Conservation (phyloP, 2,329 filamentous ascomycete genomes). For the Pseudocercospora eumusae region DNA sequence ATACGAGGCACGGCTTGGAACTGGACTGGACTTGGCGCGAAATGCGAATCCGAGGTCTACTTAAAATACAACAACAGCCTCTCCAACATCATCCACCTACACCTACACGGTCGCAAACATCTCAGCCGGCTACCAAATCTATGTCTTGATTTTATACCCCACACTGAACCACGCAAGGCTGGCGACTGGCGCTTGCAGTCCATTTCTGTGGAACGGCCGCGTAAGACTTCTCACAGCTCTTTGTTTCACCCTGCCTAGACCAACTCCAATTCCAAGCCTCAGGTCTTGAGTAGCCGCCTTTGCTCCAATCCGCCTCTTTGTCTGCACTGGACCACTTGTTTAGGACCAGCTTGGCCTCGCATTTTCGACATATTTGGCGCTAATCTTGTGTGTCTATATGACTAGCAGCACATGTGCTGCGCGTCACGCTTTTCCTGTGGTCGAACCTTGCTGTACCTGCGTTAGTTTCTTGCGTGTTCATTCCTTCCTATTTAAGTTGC, state of each 20-base stretch:
- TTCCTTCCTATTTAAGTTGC: not conserved
- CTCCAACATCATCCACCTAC: not conserved
- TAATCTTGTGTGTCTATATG: not conserved
- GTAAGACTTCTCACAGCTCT: constrained; percentile 1
- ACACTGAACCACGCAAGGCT: not conserved
- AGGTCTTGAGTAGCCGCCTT: constrained; percentile 8
- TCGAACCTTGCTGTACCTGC: constrained; percentile 10
- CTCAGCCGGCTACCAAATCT: not conserved
- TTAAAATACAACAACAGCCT: not conserved
- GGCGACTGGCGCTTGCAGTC: not conserved
- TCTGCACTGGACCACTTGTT: not conserved
- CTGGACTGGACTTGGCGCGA: not conserved
- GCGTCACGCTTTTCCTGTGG: not conserved
- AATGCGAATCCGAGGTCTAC: constrained; percentile 1
- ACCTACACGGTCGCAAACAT: not conserved
- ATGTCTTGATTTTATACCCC: not conserved
- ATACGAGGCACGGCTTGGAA: not conserved
- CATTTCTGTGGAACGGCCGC: constrained; percentile 3
- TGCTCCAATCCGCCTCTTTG: not conserved
- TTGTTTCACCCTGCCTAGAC: constrained; percentile 9
- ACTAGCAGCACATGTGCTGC: not conserved
- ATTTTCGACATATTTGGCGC: not conserved
- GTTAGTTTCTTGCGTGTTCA: not conserved
- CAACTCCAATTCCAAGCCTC: not conserved
- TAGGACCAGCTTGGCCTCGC: not conserved